Percentiles rank a stretch among this genome's conserved stretches.
Evolutionary conservation across 768 basidiomycete species (phyloP).

Genomic region (Lepiota subincarnata): DNA sequence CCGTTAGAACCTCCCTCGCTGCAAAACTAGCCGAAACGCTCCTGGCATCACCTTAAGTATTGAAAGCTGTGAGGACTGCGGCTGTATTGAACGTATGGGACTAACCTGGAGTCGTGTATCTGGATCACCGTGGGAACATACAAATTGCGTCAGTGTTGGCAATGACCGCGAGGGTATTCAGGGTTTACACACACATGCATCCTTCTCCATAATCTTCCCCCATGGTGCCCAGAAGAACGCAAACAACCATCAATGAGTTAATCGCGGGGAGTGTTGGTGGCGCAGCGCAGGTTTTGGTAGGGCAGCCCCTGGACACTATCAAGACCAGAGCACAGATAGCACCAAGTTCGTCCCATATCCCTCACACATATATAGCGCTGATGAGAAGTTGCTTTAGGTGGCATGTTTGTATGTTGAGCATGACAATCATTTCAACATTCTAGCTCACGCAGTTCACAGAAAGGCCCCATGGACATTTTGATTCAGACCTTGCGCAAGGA

Average conservation of each 20-base stretch:
- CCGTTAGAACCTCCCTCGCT: too few relatives aligned
- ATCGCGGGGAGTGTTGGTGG: conserved; percentile 88
- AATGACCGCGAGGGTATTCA: conserved; percentile 10
- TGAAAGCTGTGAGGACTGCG: too few relatives aligned
- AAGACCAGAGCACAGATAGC: conserved; percentile 88
- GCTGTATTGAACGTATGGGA: too few relatives aligned
- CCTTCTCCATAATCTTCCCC: not conserved
- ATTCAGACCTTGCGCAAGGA: conserved; percentile 79
- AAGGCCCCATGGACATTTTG: conserved; percentile 92
- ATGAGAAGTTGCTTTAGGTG: conserved; percentile 41
- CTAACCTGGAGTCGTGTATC: too few relatives aligned
- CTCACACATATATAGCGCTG: not conserved
- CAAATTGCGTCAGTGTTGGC: conserved; percentile 22
- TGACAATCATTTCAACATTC: not conserved
- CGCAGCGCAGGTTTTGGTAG: conserved; percentile 93
- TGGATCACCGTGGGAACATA: not conserved
- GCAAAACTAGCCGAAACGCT: too few relatives aligned
- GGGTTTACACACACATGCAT: not conserved
- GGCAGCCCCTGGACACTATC: conserved; percentile 85
- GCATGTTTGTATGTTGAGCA: conserved; percentile 73
- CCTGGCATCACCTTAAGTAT: too few relatives aligned
- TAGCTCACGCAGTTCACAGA: conserved; percentile 37
- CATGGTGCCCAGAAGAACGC: conserved; percentile 22
- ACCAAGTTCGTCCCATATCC: conserved; percentile 50
- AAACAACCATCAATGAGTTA: conserved; percentile 75